Evolutionary conservation across 2,329 filamentous ascomycete species (phyloP), one percentile per base, ranked within the genome.

Genomic region (Calonectria hongkongensis): DNA sequence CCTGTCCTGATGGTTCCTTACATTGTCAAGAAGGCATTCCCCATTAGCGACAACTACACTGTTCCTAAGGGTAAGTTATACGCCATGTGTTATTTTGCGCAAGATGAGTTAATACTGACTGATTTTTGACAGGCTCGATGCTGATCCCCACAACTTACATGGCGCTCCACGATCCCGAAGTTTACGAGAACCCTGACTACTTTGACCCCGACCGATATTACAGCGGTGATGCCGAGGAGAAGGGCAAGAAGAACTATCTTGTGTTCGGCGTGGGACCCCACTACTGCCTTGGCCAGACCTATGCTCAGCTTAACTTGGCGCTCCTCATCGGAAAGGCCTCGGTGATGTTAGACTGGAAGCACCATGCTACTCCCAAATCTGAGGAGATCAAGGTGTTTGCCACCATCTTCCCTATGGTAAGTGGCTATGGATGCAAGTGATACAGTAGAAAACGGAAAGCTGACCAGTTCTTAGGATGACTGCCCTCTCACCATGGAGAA

Each of bases 321-420:
- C 91, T 95, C 58, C 94, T 98, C 89, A 90, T 98, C 81, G 96
- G 95, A 82, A 98, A 97, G 89, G 96, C 95, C 10, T 94, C 94
- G 76, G 89, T 98, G 84, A 88, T 92, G 82, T 88, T 98, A 78
- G 92, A 98, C 85, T 98, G 96, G 96, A 90, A 92, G 83, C 97
- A 99, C 85, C 92, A 95, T 83, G 86, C 95, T 21, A 98, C 97
- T 13, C 92, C 94, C 0, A 82, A 88, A 72, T 98, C 95, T 0
- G 97, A 99, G 87, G 93, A 98, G 85, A 98, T 99, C 85, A 96
- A 98, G 88, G 96, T 98, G 78, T 99, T 98, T 86, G 97, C 97
- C 48, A 98, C 95, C 33, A 98, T 99, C 79, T 99, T 99, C 90
- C 97, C 97, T 70, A 94, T 94, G 94, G 96, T 97, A 86, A 84